Base-by-base conservation (phyloP, 257 asterid genomes). In the Jacaranda copaia region DNA sequence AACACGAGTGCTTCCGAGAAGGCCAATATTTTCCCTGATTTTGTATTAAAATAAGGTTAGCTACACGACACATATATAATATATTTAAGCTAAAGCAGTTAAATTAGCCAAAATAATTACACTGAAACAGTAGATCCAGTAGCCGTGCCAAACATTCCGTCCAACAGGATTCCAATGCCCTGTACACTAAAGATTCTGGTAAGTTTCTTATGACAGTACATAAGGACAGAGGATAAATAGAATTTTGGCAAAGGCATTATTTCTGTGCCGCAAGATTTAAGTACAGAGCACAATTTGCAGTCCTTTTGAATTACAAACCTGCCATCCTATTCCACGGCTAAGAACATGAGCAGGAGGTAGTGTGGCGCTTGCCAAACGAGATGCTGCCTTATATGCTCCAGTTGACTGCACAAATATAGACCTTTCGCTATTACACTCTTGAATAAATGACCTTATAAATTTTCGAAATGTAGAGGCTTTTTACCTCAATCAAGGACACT, bases 241-340 rank as follows among this genome's bases (percentile, higher is more conserved):
- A 25, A 25, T 25, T 25, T 25, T 25, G 1, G 32, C 32, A 25
- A 25, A 25, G 32, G 32, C 32, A 25, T 25, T 12, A 15, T 13
- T 18, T 20, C 10, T 6, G 16, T 65, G 52, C 38, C 25, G 0
- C 16, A 18, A 67, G 9, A 15, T 11, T 38, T 32, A 5, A 36
- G 8, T 55, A 39, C 46, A 64, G 15, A 42, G 38, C 18, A 35
- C 18, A 68, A 15, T 0, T 32, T 6, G 8, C 40, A 69, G 13
- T 42, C 11, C 56, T 25, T 68, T 5, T 45, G 53, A 19, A 55
- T 61, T n/a, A 63, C 91, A 57, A 68, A 93, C 98, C 97, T 95
- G 98, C 99, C 98, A 93, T 52, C 99, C 99, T 38, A 95, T 93
- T 81, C 99, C 99, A 6, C 98, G 98, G 88, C 99, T 95, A 70